phyloP scores from a whole-genome alignment of 2,329 filamentous ascomycete genomes.

The Periglandula ipomoeae region DNA sequence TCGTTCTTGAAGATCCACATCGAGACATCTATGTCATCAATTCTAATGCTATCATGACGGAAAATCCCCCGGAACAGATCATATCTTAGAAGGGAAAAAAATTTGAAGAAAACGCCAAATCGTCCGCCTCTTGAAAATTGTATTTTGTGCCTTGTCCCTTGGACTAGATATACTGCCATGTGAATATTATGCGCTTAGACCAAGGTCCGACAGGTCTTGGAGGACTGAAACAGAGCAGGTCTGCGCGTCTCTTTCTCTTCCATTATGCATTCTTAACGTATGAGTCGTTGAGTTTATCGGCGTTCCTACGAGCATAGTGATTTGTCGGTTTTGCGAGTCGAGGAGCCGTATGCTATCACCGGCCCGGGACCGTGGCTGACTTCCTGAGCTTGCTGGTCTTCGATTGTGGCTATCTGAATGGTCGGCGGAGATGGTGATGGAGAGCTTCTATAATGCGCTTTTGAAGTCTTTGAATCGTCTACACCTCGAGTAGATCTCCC shows the following conservation, averaged over 20 bases:
- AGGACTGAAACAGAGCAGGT: background rate
- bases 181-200: background rate
- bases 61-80: background rate
- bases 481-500: background rate
- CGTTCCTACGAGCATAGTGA: background rate
- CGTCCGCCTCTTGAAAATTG: background rate
- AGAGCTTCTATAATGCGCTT: background rate
- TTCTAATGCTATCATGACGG: background rate
- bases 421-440: background rate
- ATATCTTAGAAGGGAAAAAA: too few species aligned
- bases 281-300: background rate
- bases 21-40: too few species aligned
- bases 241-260: background rate
- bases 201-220: background rate
- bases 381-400: background rate
- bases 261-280: background rate
- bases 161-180: background rate
- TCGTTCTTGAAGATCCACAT: too few species aligned
- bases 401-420: background rate
- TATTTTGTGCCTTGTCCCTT: background rate
- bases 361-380: background rate
- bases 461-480: background rate
- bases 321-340: conserved; percentile 1
- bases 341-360: conserved; percentile 7
- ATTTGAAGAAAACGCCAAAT: too few species aligned